Evolutionary conservation across 2,329 filamentous ascomycete genomes (phyloP).

Genomic region (Cladophialophora immunda): DNA sequence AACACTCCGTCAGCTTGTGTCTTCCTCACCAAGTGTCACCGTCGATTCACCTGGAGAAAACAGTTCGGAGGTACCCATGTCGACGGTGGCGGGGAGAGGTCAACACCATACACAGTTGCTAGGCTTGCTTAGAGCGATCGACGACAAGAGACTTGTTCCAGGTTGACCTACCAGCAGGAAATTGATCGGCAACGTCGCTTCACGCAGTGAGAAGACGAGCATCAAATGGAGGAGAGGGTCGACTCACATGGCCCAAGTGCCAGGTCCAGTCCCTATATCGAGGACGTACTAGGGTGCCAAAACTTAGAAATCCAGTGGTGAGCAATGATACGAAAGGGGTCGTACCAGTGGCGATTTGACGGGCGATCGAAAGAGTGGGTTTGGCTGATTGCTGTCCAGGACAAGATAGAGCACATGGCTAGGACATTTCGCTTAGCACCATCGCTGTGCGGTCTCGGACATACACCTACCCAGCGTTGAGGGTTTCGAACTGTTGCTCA

Average conservation of each 20-base stretch:
- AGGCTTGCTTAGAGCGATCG: not conserved
- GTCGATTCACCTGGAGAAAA: conserved; percentile 35
- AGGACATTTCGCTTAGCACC: not conserved
- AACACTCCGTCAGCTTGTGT: not conserved
- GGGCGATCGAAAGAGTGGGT: conserved; percentile 37
- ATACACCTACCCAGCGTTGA: conserved; percentile 37
- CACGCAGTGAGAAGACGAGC: not conserved
- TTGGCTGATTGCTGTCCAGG: conserved; percentile 35
- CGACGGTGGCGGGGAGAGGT: conserved; percentile 36
- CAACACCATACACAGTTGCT: conserved; percentile 40
- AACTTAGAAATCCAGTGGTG: conserved; percentile 1
- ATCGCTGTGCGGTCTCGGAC: not conserved
- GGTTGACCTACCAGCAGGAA: conserved; percentile 17
- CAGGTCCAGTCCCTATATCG: conserved; percentile 41
- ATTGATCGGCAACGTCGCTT: conserved; percentile 38
- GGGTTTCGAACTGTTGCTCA: conserved; percentile 41
- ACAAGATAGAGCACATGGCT: conserved; percentile 37
- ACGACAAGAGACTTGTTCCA: not conserved
- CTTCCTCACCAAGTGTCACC: not conserved
- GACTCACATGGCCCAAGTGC: conserved; percentile 39
- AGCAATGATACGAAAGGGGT: not conserved
- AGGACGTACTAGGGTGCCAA: conserved; percentile 33
- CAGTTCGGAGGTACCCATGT: conserved; percentile 42
- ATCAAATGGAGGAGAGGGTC: not conserved
- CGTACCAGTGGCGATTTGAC: conserved; percentile 12